phyloP scores from a whole-genome alignment of 495 filamentous ascomycete species.

The Podospora fimiseda region DNA sequence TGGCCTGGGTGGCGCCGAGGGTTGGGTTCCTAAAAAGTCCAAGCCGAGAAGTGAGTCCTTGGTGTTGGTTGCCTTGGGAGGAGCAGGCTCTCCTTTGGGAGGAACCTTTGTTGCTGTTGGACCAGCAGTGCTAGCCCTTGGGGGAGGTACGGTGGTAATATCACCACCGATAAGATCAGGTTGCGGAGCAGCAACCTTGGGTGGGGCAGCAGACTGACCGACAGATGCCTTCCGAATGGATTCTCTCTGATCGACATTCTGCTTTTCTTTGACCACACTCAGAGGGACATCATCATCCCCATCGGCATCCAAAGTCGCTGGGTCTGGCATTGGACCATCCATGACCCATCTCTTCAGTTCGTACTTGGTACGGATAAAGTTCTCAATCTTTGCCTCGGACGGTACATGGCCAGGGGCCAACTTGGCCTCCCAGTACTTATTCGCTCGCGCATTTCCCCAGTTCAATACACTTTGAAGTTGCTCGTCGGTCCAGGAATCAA shows the following conservation, averaged over 20 bases:
- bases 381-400: conserved; percentile 98
- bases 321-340: conserved; percentile 92
- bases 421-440: conserved; percentile 99
- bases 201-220: conserved; percentile 27
- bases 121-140: conserved; percentile 50
- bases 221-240: conserved; percentile 39
- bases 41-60: conserved; percentile 88
- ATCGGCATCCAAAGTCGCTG: conserved; percentile 72
- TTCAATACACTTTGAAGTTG: conserved; percentile 83
- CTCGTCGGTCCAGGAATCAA: conserved; percentile 97
- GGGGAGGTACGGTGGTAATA: conserved; percentile 28
- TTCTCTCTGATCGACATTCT: conserved; percentile 43
- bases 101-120: conserved; percentile 63
- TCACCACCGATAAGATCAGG: conserved; percentile 47
- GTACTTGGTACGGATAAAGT: conserved; percentile 98
- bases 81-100: conserved; percentile 56
- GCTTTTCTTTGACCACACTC: conserved; percentile 53
- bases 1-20: conserved; percentile 62
- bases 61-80: conserved; percentile 47
- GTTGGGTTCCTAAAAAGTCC: conserved; percentile 78
- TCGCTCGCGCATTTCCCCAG: conserved; percentile 93
- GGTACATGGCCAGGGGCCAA: conserved; percentile 87
- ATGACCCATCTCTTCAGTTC: conserved; percentile 97
- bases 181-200: conserved; percentile 29
- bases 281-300: conserved; percentile 75